Conservation (phyloP, 805 yeast genomes). For the Lipomyces yamanashiensis region DNA sequence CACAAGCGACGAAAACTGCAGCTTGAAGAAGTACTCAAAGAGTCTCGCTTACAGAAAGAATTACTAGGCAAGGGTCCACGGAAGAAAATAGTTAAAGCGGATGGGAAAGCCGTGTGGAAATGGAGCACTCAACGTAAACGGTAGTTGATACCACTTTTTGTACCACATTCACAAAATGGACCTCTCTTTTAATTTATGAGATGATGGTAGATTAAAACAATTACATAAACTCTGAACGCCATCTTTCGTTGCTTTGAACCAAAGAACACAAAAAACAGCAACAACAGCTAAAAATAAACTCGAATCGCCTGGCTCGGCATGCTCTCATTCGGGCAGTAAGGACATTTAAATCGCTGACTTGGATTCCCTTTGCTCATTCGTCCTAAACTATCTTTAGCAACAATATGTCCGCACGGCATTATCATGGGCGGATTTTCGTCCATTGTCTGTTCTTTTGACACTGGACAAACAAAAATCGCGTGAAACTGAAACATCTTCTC, state of each 20-base stretch:
- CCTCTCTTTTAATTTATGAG: neutral
- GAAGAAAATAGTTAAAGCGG: constrained; percentile 68
- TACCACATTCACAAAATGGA: neutral
- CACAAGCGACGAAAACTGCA: constrained; percentile 45
- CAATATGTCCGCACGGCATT: constrained; percentile 66
- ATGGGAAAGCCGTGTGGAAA: constrained; percentile 74
- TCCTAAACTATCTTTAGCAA: constrained; percentile 59
- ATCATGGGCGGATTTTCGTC: constrained; percentile 64
- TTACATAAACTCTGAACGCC: constrained; percentile 14
- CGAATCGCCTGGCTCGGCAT: constrained; percentile 50
- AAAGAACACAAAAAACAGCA: constrained; percentile 3
- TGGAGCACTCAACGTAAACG: constrained; percentile 69
- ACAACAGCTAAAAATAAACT: constrained; percentile 49
- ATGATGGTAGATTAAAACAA: neutral
- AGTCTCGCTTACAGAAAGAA: constrained; percentile 79
- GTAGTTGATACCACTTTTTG: neutral
- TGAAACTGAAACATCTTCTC: constrained; percentile 56
- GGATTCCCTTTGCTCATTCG: constrained; percentile 51
- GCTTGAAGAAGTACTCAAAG: constrained; percentile 67
- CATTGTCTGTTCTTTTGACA: constrained; percentile 68
- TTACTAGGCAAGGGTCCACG: constrained; percentile 89
- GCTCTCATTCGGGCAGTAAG: constrained; percentile 66
- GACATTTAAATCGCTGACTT: constrained; percentile 65
- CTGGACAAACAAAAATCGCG: constrained; percentile 73
- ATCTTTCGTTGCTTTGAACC: neutral